Evolutionary conservation across 345 rosid species (phyloP).

Genomic region (Microcos paniculata): DNA sequence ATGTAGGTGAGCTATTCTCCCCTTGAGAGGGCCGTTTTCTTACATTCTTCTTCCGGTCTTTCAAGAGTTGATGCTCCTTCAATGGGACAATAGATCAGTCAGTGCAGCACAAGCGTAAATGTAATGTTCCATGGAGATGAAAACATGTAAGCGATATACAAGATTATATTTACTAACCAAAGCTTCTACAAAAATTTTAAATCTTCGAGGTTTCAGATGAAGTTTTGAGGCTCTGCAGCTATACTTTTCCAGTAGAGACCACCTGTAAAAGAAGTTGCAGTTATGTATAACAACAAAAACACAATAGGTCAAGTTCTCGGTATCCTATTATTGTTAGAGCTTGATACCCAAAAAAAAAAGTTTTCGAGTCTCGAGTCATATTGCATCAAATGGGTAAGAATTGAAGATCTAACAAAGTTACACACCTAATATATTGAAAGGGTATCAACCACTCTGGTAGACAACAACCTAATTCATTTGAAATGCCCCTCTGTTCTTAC

Average conservation of each 20-base stretch:
- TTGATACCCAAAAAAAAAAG: background rate
- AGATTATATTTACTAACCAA: conserved; percentile 64
- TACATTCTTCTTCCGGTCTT: conserved; percentile 85
- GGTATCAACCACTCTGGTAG: background rate
- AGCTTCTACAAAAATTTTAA: conserved; percentile 90
- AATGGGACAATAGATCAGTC: conserved; percentile 26
- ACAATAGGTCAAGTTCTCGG: background rate
- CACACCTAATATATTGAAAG: conserved; percentile 6
- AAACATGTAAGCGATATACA: conserved; percentile 15
- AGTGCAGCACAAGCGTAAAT: conserved; percentile 26
- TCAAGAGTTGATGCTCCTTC: conserved; percentile 95
- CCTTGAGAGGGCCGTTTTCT: conserved; percentile 69
- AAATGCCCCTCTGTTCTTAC: background rate
- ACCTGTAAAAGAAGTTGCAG: conserved; percentile 51
- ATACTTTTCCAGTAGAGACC: conserved; percentile 97
- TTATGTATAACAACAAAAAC: background rate
- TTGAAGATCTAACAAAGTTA: background rate
- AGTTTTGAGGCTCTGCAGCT: conserved; percentile 99
- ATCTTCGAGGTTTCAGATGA: conserved; percentile 94
- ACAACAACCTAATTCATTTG: background rate
- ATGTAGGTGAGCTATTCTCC: conserved; percentile 61
- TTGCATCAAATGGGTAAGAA: background rate
- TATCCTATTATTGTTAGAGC: background rate
- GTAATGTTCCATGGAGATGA: conserved; percentile 15
- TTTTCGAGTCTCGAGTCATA: background rate